Base-by-base conservation (phyloP, 805 yeast genomes). In the Saccharomycopsis oosterbeekiorum region DNA sequence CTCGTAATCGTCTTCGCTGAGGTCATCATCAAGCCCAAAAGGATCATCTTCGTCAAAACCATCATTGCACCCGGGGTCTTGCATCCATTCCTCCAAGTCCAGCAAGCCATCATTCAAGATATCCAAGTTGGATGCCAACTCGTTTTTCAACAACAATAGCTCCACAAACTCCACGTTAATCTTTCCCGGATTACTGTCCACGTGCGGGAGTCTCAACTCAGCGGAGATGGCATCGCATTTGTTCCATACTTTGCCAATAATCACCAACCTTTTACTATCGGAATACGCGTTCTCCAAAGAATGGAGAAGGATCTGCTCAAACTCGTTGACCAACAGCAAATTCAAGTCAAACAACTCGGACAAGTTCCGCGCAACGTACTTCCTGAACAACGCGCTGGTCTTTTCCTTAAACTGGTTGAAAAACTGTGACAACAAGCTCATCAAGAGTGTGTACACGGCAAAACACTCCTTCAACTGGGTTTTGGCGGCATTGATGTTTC, bases 231-330 rank as follows among this genome's bases (percentile, higher is more conserved):
- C 67, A 60, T 84, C 88, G 69, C 91, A 85, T 40, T 75, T 70
- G n/a, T 82, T 77, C 96, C 96, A 89, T 3, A 88, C 75, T 68
- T 80, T 79, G 15, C 91, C 94, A 21, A 88, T 81, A 0, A 82
- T 75, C 0, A 82, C 72, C 37, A 88, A 72, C 66, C 92, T 76
- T 2, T 73, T 66, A 14, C 67, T 68, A 2, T 70, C 70, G 2
- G 34, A 4, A 47, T 47, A 47, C n/a, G 19, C n/a, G 24, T 24
- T 47, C 26, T 47, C 41, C 34, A 34, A 47, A 2, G 53, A 47
- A 26, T 47, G 53, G 6, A 47, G 21, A 17, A 56, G 15, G 19
- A 61, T 59, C 50, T 29, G 50, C 19, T 29, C 40, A 6, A 61
- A 15, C 26, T 55, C 61, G 3, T 21, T 41, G 3, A 43, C 36